A percentile compares a stretch with the other conserved stretches of the same genome.
phyloP scores from a whole-genome alignment of 495 filamentous ascomycete species.

The Lasiosphaeriaceae sp. region DNA sequence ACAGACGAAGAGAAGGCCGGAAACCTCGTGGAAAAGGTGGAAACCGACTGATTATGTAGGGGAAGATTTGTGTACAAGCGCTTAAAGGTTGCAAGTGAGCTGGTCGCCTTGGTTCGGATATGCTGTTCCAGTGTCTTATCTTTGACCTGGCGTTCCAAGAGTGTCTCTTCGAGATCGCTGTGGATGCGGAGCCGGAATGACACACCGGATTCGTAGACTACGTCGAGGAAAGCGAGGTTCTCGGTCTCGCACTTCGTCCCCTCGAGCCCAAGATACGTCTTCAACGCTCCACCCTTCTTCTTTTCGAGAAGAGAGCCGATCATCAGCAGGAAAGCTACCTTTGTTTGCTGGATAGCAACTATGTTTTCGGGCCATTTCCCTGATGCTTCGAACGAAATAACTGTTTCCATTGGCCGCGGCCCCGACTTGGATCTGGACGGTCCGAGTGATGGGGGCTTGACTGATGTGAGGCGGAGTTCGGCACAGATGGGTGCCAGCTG shows the following conservation, averaged over 20 bases:
- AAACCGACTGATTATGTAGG: constrained; percentile 74
- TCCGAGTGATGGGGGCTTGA: constrained; percentile 45
- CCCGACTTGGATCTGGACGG: constrained; percentile 35
- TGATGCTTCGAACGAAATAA: constrained; percentile 90
- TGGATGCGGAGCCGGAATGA: constrained; percentile 66
- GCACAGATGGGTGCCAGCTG: constrained; percentile 69
- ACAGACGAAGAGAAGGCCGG: constrained; percentile 79
- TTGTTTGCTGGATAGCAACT: constrained; percentile 84
- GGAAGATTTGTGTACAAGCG: constrained; percentile 67
- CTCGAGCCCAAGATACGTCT: constrained; percentile 72
- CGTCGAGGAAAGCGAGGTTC: constrained; percentile 81
- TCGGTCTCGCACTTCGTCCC: constrained; percentile 60
- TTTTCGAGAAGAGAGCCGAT: constrained; percentile 66
- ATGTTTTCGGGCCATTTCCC: constrained; percentile 91
- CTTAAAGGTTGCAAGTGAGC: constrained; percentile 66
- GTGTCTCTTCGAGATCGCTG: constrained; percentile 77
- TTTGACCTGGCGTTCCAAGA: constrained; percentile 75
- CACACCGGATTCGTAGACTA: constrained; percentile 65
- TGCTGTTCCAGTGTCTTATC: constrained; percentile 60
- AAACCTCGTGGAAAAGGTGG: constrained; percentile 73
- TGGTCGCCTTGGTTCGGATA: constrained; percentile 60
- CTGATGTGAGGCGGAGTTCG: constrained; percentile 68
- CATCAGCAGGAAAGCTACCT: constrained; percentile 84
- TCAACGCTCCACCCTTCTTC: constrained; percentile 44
- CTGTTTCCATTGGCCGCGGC: constrained; percentile 51